Base-by-base conservation (phyloP, 2,329 filamentous ascomycete genomes). In the Raffaelea deltoideospora region DNA sequence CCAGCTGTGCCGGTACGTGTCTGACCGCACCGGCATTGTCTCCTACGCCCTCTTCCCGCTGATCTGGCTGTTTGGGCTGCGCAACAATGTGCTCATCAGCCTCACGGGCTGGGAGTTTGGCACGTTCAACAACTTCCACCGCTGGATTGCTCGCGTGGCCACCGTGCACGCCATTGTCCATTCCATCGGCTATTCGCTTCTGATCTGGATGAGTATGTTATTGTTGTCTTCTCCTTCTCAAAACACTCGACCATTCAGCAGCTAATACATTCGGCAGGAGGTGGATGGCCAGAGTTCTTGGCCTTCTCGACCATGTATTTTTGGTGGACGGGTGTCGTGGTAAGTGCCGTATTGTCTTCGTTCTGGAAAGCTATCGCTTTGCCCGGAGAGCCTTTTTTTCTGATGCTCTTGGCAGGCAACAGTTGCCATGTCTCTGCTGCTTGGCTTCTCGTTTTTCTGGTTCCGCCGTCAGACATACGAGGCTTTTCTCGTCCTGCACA, bases 61-160 rank as follows among this genome's bases (percentile, higher is more conserved):
- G 14, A 33, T 47, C 28, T 47, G 45, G 45, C 31, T 81, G 0
- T 81, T 82, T 44, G 71, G 69, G 1, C 70, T 72, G 48, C 61
- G 78, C 10, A 83, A 82, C 42, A 79, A 82, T 35, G 47, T 75
- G 0, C 61, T 80, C 14, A 57, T 79, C 37, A 78, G 72, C 72
- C 49, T 74, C 1, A 81, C 78, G 0, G 76, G 76, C 0, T 82
- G 77, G 76, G 72, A 70, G 10, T 80, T 77, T 49, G 64, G 65
- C 2, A 74, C 72, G 0, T 81, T 73, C 47, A 81, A 72, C 44
- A 64, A 72, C 29, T 79, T 80, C 36, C 78, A 82, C 51, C 69
- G 77, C 0, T 76, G 74, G 62, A 61, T 76, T 4, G 76, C 78
- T 0, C 61, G 76, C 15, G 60, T 79, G 3, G 64, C 73, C 6